Evolutionary conservation across 441 rosid genomes (phyloP).

Genomic region (Capsella rubella): DNA sequence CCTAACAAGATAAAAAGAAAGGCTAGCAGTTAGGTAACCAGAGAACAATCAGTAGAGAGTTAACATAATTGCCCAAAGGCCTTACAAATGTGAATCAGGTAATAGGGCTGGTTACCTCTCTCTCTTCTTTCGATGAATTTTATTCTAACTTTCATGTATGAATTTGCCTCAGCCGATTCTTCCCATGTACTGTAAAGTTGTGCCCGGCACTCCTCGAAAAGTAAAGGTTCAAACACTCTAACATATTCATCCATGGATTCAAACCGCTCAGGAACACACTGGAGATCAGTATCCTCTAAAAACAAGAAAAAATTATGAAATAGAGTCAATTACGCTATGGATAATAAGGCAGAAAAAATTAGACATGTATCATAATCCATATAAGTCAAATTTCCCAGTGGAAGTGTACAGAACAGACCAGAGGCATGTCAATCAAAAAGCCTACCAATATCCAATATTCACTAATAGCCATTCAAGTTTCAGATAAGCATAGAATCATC

Average conservation of each 20-base stretch:
- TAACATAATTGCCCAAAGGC: not conserved
- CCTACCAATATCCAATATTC: conserved; percentile 19
- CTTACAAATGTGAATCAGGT: not conserved
- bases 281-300: conserved; percentile 90
- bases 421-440: conserved; percentile 29
- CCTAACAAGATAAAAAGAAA: conserved; percentile 54
- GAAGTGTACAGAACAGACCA: conserved; percentile 18
- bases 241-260: conserved; percentile 93
- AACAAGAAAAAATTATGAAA: conserved; percentile 32
- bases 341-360: conserved; percentile 5
- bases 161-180: conserved; percentile 79
- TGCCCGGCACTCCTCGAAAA: conserved; percentile 99
- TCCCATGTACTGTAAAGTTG: conserved; percentile 97
- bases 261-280: conserved; percentile 88
- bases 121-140: conserved; percentile 87
- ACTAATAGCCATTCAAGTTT: conserved; percentile 4
- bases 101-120: conserved; percentile 41
- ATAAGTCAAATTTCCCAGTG: conserved; percentile 1
- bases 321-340: conserved; percentile 17
- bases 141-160: conserved; percentile 74
- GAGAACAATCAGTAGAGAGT: conserved; percentile 11
- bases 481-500: conserved; percentile 10
- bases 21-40: conserved; percentile 34
- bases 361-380: conserved; percentile 17
- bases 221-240: conserved; percentile 95